Conservation (phyloP, 1,284 basidiomycete species). For the Ustilago crameri region DNA sequence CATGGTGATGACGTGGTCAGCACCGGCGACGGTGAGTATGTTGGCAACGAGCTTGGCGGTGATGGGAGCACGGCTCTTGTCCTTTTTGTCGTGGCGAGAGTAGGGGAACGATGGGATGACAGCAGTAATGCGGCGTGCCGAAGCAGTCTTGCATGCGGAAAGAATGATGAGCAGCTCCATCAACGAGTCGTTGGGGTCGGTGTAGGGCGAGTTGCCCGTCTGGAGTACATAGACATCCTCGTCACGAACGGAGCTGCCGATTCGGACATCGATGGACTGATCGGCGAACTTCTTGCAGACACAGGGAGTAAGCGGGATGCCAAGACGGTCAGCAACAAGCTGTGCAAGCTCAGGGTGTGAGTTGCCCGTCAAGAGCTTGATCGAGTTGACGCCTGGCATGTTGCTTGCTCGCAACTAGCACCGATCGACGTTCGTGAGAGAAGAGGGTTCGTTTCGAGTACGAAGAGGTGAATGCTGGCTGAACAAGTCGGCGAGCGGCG, state of each 20-base stretch:
- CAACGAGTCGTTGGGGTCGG: constrained; percentile 65
- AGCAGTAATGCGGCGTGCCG: constrained; percentile 93
- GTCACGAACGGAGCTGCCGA: constrained; percentile 89
- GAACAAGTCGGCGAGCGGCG: not conserved
- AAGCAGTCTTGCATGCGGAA: constrained; percentile 95
- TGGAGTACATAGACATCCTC: constrained; percentile 72
- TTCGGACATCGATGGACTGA: constrained; percentile 79
- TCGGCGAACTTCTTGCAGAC: constrained; percentile 91
- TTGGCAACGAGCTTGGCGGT: constrained; percentile 98
- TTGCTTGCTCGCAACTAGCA: constrained; percentile 4
- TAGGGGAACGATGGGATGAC: constrained; percentile 99
- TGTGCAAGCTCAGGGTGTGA: constrained; percentile 96
- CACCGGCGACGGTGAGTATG: constrained; percentile 94
- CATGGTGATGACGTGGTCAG: constrained; percentile 99
- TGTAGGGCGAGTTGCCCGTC: constrained; percentile 62
- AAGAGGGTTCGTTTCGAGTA: not conserved
- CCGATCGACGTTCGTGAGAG: not conserved
- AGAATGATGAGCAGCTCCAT: constrained; percentile 84
- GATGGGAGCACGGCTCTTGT: constrained; percentile 94
- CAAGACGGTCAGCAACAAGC: constrained; percentile 91
- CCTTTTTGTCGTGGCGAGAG: constrained; percentile 97
- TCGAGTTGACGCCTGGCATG: constrained; percentile 72
- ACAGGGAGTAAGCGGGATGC: constrained; percentile 87
- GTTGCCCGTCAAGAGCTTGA: constrained; percentile 93
- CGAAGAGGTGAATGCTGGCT: not conserved